Evolutionary conservation across 108 stramenopile species (phyloP), one percentile per base, ranked within the genome.

Genomic region (Bacterosira constricta): DNA sequence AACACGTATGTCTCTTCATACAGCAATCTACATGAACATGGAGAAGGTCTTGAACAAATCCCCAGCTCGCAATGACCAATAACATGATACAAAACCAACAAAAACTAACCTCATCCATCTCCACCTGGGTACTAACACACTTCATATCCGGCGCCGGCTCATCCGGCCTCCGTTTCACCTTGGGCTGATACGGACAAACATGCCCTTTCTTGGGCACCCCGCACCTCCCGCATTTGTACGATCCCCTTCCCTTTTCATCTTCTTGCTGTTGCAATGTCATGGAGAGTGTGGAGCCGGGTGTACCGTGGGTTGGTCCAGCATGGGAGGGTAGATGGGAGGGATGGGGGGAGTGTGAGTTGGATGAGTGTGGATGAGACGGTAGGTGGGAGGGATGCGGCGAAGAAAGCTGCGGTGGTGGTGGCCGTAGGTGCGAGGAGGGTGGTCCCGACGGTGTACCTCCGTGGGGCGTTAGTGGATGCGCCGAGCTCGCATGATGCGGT

Each of bases 191-290:
- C 6, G 95, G 95, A 85, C 95, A 96, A 25, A 94, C 80, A 80
- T 96, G 95, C 12, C 95, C 95, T 60, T 94, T 94, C 59, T 96
- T 96, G 25, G 95, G 95, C 12, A 88, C 92, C 6, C 95, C 95
- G 51, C 95, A 96, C 74, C 86, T 71, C 70, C 92, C 92, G 63
- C 92, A 93, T 59, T 88, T 88, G 83, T 93, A 93, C 21, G 81
- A 85, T 32, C 92, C 92, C 20, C 92, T 69, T 61, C 88, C 88
- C 69, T 89, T 93, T 67, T 93, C 92, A 60, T 88, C 90, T 59
- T 1, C 70, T 78, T 62, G 26, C 69, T 47, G 36, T 75, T 4
- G 71, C 75, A 37, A n/a, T n/a, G n/a, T n/a, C n/a, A n/a, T n/a
- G n/a, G n/a, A n/a, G n/a, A n/a, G n/a, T n/a, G n/a, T n/a, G n/a